phyloP scores from a whole-genome alignment of 257 asterid genomes.

The Fraxinus pennsylvanica region DNA sequence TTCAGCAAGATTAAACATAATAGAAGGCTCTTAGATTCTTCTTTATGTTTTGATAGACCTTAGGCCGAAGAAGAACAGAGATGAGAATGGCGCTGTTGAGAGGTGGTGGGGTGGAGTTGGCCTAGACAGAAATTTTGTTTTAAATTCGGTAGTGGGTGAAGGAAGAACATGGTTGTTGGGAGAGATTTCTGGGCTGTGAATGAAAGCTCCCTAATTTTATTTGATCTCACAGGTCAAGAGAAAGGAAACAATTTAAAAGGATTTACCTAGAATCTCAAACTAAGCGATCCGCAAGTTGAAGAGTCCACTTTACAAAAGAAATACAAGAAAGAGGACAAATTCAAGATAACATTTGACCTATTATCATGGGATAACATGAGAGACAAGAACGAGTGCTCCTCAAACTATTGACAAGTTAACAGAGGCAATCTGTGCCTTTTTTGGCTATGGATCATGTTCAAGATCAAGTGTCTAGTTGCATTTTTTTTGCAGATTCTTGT shows the following conservation, averaged over 20 bases:
- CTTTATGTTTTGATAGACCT: background rate
- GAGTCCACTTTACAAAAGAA: background rate
- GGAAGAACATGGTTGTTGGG: background rate
- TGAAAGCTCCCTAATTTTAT: background rate
- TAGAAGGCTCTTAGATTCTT: background rate
- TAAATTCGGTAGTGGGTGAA: background rate
- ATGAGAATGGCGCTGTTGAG: background rate
- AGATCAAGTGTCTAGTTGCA: background rate
- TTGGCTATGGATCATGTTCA: constrained; percentile 1
- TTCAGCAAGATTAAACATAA: background rate
- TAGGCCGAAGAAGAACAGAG: background rate
- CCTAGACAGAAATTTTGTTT: background rate
- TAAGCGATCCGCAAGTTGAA: background rate
- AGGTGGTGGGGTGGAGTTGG: constrained; percentile 3
- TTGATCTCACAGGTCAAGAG: background rate
- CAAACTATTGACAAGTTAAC: background rate
- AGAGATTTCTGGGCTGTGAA: background rate
- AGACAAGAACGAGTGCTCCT: background rate
- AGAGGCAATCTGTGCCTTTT: background rate
- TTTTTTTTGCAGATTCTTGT: background rate
- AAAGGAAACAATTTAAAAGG: background rate
- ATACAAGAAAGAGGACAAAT: background rate
- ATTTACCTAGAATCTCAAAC: background rate
- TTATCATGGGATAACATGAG: background rate
- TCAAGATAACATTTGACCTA: background rate